Conservation (phyloP, 306 rosid species). For the apple (Malus domestica) region ASM211411v1 NC_041801.1:2179501-2180000, state of each 20-base stretch:
- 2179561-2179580: conserved; percentile 16
- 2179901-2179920: too few species aligned
- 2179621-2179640: not conserved
- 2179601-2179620: not conserved
- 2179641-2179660: not conserved
- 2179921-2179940: too few species aligned
- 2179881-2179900: too few species aligned
- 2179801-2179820: not conserved
- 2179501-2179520: not conserved
- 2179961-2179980: too few species aligned
- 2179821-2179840: too few species aligned
- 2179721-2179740: not conserved
- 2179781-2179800: not conserved
- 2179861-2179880: too few species aligned
- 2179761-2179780: not conserved
- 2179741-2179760: not conserved
- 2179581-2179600: not conserved
- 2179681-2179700: not conserved
- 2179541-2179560: not conserved
- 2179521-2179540: not conserved
- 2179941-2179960: too few species aligned
- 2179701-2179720: not conserved
- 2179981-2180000: too few species aligned
- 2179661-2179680: not conserved
- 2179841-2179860: too few species aligned